phyloP scores from a whole-genome alignment of 1,139 yeast genomes.

The Hyphopichia burtonii region DNA sequence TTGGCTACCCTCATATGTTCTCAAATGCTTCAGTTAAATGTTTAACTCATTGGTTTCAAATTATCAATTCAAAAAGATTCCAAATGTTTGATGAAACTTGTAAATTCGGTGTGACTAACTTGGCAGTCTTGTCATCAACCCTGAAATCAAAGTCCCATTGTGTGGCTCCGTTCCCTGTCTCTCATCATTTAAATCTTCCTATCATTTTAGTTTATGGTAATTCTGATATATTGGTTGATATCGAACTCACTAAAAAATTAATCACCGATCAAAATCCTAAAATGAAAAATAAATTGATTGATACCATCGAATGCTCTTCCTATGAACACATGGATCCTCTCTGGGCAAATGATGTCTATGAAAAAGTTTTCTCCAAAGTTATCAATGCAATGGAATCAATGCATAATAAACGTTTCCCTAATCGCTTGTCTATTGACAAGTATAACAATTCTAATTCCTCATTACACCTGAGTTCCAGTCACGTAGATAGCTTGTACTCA shows the following conservation, averaged over 20 bases:
- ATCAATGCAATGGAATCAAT: conserved; percentile 10
- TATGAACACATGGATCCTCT: conserved; percentile 40
- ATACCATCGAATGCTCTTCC: conserved; percentile 20
- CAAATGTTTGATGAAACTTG: conserved; percentile 51
- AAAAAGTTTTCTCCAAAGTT: conserved; percentile 23
- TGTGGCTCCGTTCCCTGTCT: conserved; percentile 57
- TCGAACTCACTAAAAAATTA: conserved; percentile 25
- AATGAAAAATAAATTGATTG: conserved; percentile 25
- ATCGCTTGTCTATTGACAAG: background rate
- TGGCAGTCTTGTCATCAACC: conserved; percentile 21
- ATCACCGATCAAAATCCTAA: conserved; percentile 23
- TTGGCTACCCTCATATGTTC: conserved; percentile 50
- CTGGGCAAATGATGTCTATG: conserved; percentile 31
- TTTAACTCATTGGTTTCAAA: conserved; percentile 50
- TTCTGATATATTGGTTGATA: conserved; percentile 43
- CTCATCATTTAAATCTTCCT: conserved; percentile 44
- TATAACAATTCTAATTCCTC: background rate
- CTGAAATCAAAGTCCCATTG: conserved; percentile 33
- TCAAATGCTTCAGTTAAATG: conserved; percentile 47
- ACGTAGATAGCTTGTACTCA: conserved; percentile 3
- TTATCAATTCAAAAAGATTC: conserved; percentile 38
- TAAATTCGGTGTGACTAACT: conserved; percentile 19
- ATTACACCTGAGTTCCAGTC: conserved; percentile 1
- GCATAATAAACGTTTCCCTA: background rate
- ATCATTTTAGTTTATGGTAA: conserved; percentile 42